phyloP scores from a whole-genome alignment of 2,329 filamentous ascomycete species.

The Lecanicillium sp. region DNA sequence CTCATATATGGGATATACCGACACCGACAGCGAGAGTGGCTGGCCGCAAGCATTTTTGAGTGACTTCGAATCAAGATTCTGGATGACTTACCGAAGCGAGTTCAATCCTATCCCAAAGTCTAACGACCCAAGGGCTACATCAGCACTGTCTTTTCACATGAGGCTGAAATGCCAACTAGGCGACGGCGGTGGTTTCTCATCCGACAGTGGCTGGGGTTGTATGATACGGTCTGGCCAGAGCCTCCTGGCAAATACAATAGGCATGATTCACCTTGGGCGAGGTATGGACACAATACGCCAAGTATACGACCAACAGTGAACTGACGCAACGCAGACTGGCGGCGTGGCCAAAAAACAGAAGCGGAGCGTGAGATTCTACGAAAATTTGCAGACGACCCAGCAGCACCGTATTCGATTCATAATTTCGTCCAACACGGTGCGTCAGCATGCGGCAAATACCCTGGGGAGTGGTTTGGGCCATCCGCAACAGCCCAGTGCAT shows the following conservation, averaged over 20 bases:
- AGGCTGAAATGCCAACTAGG: conserved; percentile 72
- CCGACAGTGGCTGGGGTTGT: conserved; percentile 94
- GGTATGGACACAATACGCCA: conserved; percentile 40
- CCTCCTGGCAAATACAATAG: conserved; percentile 77
- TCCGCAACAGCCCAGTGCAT: conserved; percentile 92
- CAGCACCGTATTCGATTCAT: conserved; percentile 88
- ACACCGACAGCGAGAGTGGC: conserved; percentile 39
- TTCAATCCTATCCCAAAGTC: conserved; percentile 79
- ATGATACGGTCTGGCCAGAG: conserved; percentile 98
- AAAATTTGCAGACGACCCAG: conserved; percentile 78
- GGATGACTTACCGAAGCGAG: conserved; percentile 91
- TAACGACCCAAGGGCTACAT: conserved; percentile 59
- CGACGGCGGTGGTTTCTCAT: conserved; percentile 76
- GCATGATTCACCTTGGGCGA: conserved; percentile 66
- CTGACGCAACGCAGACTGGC: conserved; percentile 56
- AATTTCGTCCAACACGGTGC: conserved; percentile 88
- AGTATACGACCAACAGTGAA: not conserved
- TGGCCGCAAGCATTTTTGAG: conserved; percentile 85
- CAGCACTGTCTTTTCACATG: conserved; percentile 73
- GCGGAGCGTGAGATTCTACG: conserved; percentile 67
- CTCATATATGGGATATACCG: conserved; percentile 40
- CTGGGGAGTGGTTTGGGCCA: conserved; percentile 98
- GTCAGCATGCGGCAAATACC: conserved; percentile 81
- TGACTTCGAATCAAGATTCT: conserved; percentile 87
- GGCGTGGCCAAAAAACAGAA: conserved; percentile 46